Conservation (phyloP, 2,329 filamentous ascomycete genomes). For the Sphaerulina populicola region DNA sequence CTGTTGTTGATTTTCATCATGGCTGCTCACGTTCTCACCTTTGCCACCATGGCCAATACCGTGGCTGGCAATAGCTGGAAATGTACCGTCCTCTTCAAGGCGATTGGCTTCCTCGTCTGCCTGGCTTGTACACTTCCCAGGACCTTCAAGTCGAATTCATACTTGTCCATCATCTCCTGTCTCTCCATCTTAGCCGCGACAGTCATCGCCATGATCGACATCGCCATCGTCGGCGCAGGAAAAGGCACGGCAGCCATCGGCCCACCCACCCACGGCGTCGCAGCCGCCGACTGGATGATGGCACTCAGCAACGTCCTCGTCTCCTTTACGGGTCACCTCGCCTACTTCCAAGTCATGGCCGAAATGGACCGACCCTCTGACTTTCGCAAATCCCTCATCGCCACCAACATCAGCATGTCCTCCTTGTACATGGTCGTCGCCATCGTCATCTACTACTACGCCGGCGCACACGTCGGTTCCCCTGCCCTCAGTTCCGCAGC, state of each 20-base stretch:
- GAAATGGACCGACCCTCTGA: slow-evolving; percentile 55
- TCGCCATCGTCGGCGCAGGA: slow-evolving; percentile 42
- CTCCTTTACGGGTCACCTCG: slow-evolving; percentile 56
- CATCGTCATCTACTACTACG: slow-evolving; percentile 60
- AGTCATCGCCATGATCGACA: slow-evolving; percentile 40
- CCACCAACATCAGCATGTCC: slow-evolving; percentile 53
- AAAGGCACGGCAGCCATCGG: slow-evolving; percentile 33
- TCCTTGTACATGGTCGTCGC: slow-evolving; percentile 58
- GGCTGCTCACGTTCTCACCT: slow-evolving; percentile 63
- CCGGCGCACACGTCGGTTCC: slow-evolving; percentile 52
- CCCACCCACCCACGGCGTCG: slow-evolving; percentile 34
- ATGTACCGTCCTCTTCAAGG: slow-evolving; percentile 48
- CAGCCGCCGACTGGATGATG: slow-evolving; percentile 28
- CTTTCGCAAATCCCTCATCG: slow-evolving; percentile 54
- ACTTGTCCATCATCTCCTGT: slow-evolving; percentile 56
- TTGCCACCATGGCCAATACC: slow-evolving; percentile 59
- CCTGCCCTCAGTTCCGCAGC: slow-evolving; percentile 58
- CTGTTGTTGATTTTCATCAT: slow-evolving; percentile 38
- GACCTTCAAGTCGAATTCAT: slow-evolving; percentile 55
- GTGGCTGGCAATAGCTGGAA: slow-evolving; percentile 55
- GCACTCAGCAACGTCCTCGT: slow-evolving; percentile 62
- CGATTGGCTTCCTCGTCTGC: slow-evolving; percentile 52
- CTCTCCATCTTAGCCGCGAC: slow-evolving; percentile 56
- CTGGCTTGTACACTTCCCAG: slow-evolving; percentile 53
- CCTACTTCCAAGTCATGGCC: slow-evolving; percentile 58